Conservation (phyloP, 176 grass and related monocot genomes). For the Oryza rufipogon region DNA sequence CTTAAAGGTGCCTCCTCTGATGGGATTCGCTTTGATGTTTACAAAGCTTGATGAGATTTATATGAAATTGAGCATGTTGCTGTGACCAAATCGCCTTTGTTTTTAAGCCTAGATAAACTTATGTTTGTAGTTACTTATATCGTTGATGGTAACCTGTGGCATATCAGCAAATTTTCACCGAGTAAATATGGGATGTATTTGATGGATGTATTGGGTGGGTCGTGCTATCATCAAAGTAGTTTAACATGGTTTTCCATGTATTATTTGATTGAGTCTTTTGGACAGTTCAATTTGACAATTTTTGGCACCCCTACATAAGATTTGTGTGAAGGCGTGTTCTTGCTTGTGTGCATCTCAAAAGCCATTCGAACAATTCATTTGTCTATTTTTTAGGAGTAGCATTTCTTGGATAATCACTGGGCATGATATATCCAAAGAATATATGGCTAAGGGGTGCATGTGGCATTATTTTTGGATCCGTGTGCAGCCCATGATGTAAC, state of each 20-base stretch:
- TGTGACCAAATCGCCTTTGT: slow-evolving; percentile 14
- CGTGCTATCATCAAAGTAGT: background rate
- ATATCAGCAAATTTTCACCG: background rate
- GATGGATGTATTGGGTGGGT: background rate
- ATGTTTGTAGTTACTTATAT: slow-evolving; percentile 7
- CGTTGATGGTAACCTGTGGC: background rate
- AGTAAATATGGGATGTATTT: background rate
- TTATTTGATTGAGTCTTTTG: slow-evolving; percentile 1
- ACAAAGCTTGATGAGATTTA: slow-evolving; percentile 5
- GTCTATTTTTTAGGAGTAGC: background rate
- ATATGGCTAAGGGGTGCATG: background rate
- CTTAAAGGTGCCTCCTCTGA: slow-evolving; percentile 69
- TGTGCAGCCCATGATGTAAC: background rate
- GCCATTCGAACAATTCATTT: background rate
- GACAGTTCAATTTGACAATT: background rate
- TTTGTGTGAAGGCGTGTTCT: background rate
- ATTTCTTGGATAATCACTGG: background rate
- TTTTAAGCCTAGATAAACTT: background rate
- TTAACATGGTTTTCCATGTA: background rate
- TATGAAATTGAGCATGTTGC: slow-evolving; percentile 11
- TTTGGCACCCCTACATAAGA: background rate
- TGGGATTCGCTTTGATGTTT: slow-evolving; percentile 36
- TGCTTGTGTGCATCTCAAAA: background rate
- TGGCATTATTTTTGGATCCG: background rate
- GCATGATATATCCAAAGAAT: background rate